Evolutionary conservation across 192 early-diverging fungal genomes (phyloP).

Genomic region (Diversispora epigaea): DNA sequence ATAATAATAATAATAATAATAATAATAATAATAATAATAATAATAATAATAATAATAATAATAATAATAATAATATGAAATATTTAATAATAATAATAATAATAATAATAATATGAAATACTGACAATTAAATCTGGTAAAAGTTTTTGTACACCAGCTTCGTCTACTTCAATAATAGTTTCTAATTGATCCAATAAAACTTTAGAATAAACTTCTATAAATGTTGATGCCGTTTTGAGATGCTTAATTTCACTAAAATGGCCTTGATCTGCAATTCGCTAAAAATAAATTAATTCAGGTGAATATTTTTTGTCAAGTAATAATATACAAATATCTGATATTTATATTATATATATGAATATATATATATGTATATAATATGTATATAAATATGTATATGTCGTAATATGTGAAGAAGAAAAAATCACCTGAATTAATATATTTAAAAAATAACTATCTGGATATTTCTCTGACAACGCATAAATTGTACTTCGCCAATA

Average conservation of each 20-base stretch:
- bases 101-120: neutral
- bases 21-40: neutral
- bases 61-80: neutral
- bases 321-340: too few relatives aligned
- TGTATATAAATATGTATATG: too few relatives aligned
- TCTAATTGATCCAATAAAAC: slow-evolving; percentile 64
- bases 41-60: neutral
- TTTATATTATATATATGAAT: too few relatives aligned
- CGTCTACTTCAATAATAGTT: slow-evolving; percentile 56
- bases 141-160: slow-evolving; percentile 53
- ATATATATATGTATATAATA: too few relatives aligned
- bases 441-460: slow-evolving; percentile 61
- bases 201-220: slow-evolving; percentile 64
- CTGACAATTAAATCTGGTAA: slow-evolving; percentile 51
- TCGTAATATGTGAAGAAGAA: neutral
- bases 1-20: neutral
- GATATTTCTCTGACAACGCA: slow-evolving; percentile 61
- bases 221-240: slow-evolving; percentile 63
- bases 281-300: too few relatives aligned
- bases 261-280: slow-evolving; percentile 64
- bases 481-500: slow-evolving; percentile 70
- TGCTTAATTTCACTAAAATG: slow-evolving; percentile 65
- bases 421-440: slow-evolving; percentile 56
- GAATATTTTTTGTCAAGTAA: too few relatives aligned
- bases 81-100: too few relatives aligned